These are phyloP conservation scores for Syncephalastrum sp. DNA, from an alignment of 371 early-diverging fungal genomes.

Conservation along the genomic window DNA sequence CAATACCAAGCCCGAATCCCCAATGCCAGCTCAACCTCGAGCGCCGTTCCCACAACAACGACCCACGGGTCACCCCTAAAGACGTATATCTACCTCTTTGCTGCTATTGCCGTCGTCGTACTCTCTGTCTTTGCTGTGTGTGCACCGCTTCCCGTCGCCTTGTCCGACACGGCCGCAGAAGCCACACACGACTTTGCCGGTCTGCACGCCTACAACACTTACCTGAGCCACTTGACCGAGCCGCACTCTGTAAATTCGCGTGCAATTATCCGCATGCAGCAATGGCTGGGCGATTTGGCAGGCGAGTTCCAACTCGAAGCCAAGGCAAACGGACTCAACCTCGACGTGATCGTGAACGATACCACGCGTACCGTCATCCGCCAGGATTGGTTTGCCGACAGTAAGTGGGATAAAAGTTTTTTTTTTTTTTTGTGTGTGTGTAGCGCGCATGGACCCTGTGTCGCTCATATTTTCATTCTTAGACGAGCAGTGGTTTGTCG, in stretches of 20 bases:
- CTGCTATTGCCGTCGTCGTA: constrained; percentile 15
- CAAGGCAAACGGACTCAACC: constrained; percentile 21
- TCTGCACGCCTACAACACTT: constrained; percentile 50
- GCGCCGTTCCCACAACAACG: neutral
- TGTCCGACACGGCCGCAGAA: constrained; percentile 44
- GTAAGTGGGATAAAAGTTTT: constrained; percentile 18
- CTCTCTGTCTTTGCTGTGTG: constrained; percentile 20
- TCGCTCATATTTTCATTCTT: constrained; percentile 4
- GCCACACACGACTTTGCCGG: constrained; percentile 38
- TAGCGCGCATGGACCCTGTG: neutral
- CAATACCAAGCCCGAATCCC: too few species aligned
- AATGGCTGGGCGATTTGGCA: constrained; percentile 34
- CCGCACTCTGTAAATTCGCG: constrained; percentile 58
- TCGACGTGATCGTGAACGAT: constrained; percentile 47
- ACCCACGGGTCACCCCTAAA: neutral
- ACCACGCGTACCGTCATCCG: constrained; percentile 22
- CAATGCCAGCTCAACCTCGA: too few species aligned
- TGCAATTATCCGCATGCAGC: constrained; percentile 35
- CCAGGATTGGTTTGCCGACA: constrained; percentile 28
- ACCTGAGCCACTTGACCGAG: constrained; percentile 46
- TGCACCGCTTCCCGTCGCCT: constrained; percentile 39
- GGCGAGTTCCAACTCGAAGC: constrained; percentile 40
- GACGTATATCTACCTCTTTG: constrained; percentile 24
- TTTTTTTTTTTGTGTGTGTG: neutral
- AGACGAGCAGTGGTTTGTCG: constrained; percentile 47